These are phyloP conservation scores for Fusarium pseudonygamai DNA, from an alignment of 2,329 filamentous ascomycete species.

Conservation along the genomic window DNA sequence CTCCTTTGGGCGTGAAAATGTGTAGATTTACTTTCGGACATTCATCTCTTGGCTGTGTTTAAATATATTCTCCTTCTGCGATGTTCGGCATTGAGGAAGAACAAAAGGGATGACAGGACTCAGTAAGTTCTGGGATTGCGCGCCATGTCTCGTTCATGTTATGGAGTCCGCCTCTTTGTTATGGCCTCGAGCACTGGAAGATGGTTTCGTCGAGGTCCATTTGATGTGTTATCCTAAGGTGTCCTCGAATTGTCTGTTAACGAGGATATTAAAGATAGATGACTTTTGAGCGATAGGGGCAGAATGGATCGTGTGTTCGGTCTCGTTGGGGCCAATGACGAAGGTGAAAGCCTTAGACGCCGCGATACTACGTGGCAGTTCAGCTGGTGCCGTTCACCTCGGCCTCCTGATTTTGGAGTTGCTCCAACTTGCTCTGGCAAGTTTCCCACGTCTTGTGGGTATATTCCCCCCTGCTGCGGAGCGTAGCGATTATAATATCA, in stretches of 20 bases:
- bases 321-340: background rate
- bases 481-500: background rate
- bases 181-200: background rate
- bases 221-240: background rate
- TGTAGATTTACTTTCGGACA: background rate
- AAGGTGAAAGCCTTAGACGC: background rate
- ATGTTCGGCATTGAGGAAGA: background rate
- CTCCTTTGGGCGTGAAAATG: rapidly evolving
- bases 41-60: background rate
- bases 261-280: background rate
- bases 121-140: background rate
- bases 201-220: background rate
- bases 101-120: background rate
- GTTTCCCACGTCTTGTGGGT: background rate
- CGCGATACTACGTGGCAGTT: background rate
- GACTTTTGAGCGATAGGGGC: background rate
- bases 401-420: background rate
- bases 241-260: background rate
- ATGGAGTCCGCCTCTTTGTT: background rate
- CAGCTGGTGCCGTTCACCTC: background rate
- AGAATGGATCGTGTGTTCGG: background rate
- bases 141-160: background rate
- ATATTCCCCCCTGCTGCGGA: background rate
- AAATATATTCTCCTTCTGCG: background rate
- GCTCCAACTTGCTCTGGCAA: background rate